These are phyloP conservation scores for Chrysochromulina parva DNA, from an alignment of 78 protist species.

Conservation along the genomic window DNA sequence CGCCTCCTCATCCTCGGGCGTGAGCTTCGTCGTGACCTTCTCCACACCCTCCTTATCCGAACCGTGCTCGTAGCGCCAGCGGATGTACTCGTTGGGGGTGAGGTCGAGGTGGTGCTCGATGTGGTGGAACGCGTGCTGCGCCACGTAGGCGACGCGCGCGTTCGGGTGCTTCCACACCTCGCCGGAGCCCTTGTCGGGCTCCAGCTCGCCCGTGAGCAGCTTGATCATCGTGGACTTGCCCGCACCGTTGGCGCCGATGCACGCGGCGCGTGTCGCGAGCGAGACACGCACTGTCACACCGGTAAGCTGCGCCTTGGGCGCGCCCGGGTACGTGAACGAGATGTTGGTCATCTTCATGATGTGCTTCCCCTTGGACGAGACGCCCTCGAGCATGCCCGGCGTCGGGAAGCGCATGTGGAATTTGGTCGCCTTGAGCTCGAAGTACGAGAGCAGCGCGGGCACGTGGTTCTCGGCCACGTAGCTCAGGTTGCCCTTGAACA, in stretches of 20 bases:
- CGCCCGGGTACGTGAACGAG: conserved; percentile 70
- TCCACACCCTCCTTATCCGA: conserved; percentile 55
- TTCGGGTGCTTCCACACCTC: conserved; percentile 67
- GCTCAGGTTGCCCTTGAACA: conserved; percentile 65
- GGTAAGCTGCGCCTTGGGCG: conserved; percentile 38
- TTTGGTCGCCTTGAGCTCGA: conserved; percentile 65
- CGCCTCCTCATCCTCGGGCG: conserved; percentile 64
- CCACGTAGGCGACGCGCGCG: conserved; percentile 48
- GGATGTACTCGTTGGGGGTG: conserved; percentile 70
- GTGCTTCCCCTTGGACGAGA: conserved; percentile 70
- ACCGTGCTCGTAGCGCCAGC: conserved; percentile 60
- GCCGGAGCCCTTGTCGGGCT: conserved; percentile 58
- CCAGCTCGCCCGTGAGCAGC: conserved; percentile 60
- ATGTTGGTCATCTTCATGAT: conserved; percentile 67
- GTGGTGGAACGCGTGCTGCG: conserved; percentile 55
- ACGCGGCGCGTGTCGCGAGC: conserved; percentile 59
- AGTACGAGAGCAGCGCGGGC: conserved; percentile 68
- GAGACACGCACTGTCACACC: conserved; percentile 67
- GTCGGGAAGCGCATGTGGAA: conserved; percentile 61
- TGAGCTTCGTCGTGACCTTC: conserved; percentile 44
- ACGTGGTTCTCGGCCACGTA: conserved; percentile 43
- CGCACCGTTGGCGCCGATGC: conserved; percentile 60
- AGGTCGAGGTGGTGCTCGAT: conserved; percentile 38
- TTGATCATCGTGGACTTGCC: conserved; percentile 74
- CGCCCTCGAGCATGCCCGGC: conserved; percentile 74